A percentile compares a stretch with the other conserved stretches of the same genome.
Evolutionary conservation across 768 basidiomycete genomes (phyloP).

Genomic region (Chlorophyllum brunneum): DNA sequence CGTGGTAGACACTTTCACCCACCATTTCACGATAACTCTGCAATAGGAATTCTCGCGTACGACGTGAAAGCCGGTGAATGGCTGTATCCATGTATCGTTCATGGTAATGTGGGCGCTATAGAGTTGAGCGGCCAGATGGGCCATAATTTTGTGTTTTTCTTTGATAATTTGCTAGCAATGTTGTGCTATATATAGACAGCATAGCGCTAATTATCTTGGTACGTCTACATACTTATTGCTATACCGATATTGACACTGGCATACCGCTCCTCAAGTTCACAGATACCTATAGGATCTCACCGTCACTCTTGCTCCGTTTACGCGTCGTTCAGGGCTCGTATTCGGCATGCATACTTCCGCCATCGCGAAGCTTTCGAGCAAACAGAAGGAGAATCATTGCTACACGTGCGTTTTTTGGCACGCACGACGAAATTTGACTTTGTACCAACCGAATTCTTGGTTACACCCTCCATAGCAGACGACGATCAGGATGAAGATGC

Average conservation of each 20-base stretch:
- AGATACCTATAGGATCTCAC: conserved; percentile 74
- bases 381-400: conserved; percentile 84
- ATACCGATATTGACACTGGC: background rate
- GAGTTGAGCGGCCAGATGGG: conserved; percentile 50
- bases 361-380: conserved; percentile 90
- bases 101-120: conserved; percentile 84
- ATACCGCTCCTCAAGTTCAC: conserved; percentile 46
- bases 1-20: conserved; percentile 71
- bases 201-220: conserved; percentile 92
- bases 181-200: conserved; percentile 96
- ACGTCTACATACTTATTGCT: conserved; percentile 15
- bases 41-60: conserved; percentile 84
- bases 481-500: conserved; percentile 18
- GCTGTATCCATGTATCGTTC: conserved; percentile 94
- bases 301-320: conserved; percentile 89
- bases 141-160: background rate
- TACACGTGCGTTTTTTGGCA: conserved; percentile 87
- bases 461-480: conserved; percentile 49
- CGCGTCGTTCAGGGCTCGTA: conserved; percentile 89
- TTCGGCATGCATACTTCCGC: conserved; percentile 95
- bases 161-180: conserved; percentile 61
- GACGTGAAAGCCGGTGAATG: conserved; percentile 97
- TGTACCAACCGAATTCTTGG: conserved; percentile 79
- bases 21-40: conserved; percentile 79
- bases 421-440: conserved; percentile 78